These are phyloP conservation scores for Mycena epipterygia DNA, from an alignment of 768 basidiomycete genomes.

Conservation along the genomic window DNA sequence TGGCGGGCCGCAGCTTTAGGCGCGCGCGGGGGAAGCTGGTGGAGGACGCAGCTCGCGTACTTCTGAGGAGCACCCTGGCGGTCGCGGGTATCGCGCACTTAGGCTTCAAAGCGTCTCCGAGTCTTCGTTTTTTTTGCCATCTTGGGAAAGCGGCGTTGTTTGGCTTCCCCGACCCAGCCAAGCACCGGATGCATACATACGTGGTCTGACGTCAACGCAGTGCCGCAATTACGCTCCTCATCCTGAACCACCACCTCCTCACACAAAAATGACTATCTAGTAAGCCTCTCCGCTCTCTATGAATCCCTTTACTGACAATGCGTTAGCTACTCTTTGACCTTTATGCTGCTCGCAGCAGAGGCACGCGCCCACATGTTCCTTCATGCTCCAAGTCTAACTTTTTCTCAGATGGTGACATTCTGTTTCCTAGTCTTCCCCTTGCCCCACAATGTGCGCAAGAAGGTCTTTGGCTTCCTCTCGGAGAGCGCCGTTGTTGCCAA, in stretches of 20 bases:
- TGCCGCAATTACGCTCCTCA: slow-evolving; percentile 11
- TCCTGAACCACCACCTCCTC: slow-evolving; percentile 29
- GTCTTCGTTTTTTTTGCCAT: no score
- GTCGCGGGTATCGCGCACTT: no score
- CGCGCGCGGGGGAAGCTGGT: no score
- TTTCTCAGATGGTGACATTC: slow-evolving; percentile 81
- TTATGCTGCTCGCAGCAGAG: slow-evolving; percentile 85
- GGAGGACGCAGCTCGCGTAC: no score
- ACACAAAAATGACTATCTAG: slow-evolving; percentile 63
- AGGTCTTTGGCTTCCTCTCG: slow-evolving; percentile 79
- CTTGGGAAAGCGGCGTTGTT: no score
- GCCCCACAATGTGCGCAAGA: slow-evolving; percentile 81
- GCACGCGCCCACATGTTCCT: slow-evolving; percentile 44
- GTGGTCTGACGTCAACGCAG: slow-evolving; percentile 38
- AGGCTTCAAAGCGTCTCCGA: no score
- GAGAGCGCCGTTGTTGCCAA: slow-evolving; percentile 83
- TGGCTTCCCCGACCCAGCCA: slow-evolving; percentile 23
- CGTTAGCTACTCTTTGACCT: slow-evolving; percentile 82
- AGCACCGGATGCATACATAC: slow-evolving; percentile 21
- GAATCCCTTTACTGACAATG: slow-evolving; percentile 10
- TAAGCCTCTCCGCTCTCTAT: slow-evolving; percentile 38
- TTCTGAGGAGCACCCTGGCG: no score
- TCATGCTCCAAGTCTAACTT: slow-evolving; percentile 4
- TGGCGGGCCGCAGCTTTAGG: no score
- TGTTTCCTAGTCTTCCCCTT: slow-evolving; percentile 87